Base-by-base conservation (phyloP, 2,329 filamentous ascomycete genomes). In the Calonectria pauciramosa region DNA sequence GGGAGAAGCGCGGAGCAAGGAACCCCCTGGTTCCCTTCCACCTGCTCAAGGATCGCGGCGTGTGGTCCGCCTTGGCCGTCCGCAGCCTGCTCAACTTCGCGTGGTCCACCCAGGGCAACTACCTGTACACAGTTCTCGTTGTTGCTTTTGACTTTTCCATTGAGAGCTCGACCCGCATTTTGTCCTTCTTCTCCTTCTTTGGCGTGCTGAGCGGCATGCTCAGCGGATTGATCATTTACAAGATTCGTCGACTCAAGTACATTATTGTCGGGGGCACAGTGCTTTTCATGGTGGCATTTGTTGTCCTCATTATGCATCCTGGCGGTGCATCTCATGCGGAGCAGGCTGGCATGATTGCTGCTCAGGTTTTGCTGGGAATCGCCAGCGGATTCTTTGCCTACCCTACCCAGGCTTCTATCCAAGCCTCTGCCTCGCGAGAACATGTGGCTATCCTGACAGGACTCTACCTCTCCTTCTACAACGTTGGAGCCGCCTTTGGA, bases 21-120 rank as follows among this genome's bases (percentile, higher is more conserved):
- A 79, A 78, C 59, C 91, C 91, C 0, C 88, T 93, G 78, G 82
- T 92, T 0, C 91, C 91, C 0, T 92, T 92, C 80, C 82, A 88
- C 77, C 85, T 93, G 0, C 84, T 93, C 28, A 88, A 87, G 73
- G 90, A 93, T 73, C 88, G 91, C n/a, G 89, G 88, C 0, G 90
- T 93, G 1, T 93, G 91, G 90, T 90, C 88, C 2, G 89, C 91
- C 0, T 82, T 93, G 13, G 90, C 89, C 0, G 90, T 93, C 54
- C 87, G 86, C 3, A 83, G 84, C 71, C 79, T 89, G 70, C 84
- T 90, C 56, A 90, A 88, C 79, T 87, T 89, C 72, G 85, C 87
- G 3, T 93, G 90, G 90, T 88, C 87, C 65, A 85, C 91, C 26
- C 91, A 93, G 79, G 90, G 88, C 44, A 90, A 92, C 78, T 93